Base-by-base conservation (phyloP, 1,284 basidiomycete species). In the Volvariella volvacea region DNA sequence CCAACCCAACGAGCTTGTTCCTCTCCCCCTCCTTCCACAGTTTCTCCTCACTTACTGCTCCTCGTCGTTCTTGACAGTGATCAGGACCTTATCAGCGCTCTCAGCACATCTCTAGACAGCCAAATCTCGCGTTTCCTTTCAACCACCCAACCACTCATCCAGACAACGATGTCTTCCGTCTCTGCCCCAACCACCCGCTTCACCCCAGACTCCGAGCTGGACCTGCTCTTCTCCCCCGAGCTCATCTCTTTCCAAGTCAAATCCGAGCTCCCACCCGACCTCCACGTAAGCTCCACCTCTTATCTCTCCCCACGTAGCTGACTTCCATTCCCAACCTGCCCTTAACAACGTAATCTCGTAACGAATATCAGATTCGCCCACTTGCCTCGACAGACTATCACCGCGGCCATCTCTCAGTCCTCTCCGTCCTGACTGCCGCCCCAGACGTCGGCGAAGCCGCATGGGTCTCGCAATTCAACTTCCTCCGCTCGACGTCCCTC, bases 351-450 rank as follows among this genome's bases (percentile, higher is more conserved):
- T n/a, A n/a, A n/a, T n/a, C n/a, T n/a, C 25, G 25, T 28, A 28
- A 6, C 25, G 25, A 6, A 7, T 21, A 16, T 20, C 25, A 95
- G 89, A 79, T 96, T 19, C 91, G 95, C 16, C 95, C 95, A 0
- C 74, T 98, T 10, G 80, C 92, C 0, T 82, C 82, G 12, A 83
- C 84, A 22, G 95, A 98, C 73, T 85, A 94, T 66, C 59, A 65
- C 8, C 82, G 92, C 17, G 85, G 87, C 1, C 92, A 98, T 65
- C 83, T 98, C 54, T 60, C 70, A 19, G 83, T 97, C 10, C 85
- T 98, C 49, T 67, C 80, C 15, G 83, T 88, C 30, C 79, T 99
- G 34, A 87, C 93, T 1, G 65, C 76, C 42, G 80, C 86, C 6
- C 82, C 89, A 2, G 87, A 92, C 59, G 78, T 85, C 8, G 84